Conservation (phyloP, 2,329 filamentous ascomycete species). For the Periconia digitata region DNA sequence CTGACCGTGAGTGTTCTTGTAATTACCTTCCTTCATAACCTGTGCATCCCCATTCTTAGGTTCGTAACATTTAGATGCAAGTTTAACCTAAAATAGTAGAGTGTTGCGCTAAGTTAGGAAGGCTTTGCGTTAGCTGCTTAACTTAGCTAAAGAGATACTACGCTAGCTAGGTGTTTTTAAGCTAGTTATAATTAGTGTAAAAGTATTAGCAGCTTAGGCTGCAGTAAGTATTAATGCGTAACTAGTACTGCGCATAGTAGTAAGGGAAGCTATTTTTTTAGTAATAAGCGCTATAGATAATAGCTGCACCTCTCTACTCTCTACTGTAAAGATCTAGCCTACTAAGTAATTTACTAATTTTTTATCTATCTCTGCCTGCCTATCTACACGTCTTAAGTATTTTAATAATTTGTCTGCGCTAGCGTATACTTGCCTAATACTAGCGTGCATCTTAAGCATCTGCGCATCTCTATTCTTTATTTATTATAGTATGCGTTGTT, state of each 20-base stretch:
- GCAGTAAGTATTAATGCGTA: conserved; percentile 1
- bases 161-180: not conserved
- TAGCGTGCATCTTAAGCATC: conserved; percentile 1
- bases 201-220: not conserved
- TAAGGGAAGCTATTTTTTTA: not conserved
- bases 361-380: conserved; percentile 3
- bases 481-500: conserved; percentile 4
- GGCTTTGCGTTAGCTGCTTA: not conserved
- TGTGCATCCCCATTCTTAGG: too few species aligned
- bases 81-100: not conserved
- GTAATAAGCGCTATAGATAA: not conserved
- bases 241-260: conserved; percentile 1
- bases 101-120: not conserved
- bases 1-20: too few species aligned
- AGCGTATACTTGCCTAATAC: not conserved
- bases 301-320: not conserved
- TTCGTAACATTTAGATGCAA: not conserved
- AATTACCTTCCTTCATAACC: too few species aligned
- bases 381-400: conserved; percentile 1
- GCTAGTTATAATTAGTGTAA: not conserved
- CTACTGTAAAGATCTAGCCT: not conserved
- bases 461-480: conserved; percentile 3
- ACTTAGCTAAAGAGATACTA: not conserved
- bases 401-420: conserved; percentile 2
- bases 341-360: not conserved